These are phyloP conservation scores for Agarophyton chilense DNA, from an alignment of 23 red algal species.

Conservation along the genomic window DNA sequence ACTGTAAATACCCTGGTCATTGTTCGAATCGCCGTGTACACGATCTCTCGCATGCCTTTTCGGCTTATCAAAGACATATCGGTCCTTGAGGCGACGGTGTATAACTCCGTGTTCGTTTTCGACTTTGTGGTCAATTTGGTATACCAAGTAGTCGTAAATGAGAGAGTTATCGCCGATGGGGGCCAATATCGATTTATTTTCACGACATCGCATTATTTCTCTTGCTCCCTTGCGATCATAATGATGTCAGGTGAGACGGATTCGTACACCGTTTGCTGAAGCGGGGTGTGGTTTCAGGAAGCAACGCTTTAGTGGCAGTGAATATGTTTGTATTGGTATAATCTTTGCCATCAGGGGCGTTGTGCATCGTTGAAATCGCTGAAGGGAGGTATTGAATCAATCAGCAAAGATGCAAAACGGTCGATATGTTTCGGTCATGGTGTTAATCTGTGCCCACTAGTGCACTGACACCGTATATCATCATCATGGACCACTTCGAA, in stretches of 20 bases:
- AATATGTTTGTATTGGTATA: constrained; percentile 93
- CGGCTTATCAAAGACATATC: constrained; percentile 33
- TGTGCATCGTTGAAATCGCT: no score
- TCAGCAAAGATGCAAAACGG: no score
- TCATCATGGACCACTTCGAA: no score
- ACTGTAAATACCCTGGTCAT: constrained; percentile 9
- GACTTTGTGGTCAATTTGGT: constrained; percentile 55
- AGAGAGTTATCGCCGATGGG: constrained; percentile 36
- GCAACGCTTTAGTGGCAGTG: constrained; percentile 78
- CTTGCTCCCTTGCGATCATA: constrained; percentile 81
- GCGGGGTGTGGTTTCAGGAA: constrained; percentile 58
- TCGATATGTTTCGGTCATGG: no score
- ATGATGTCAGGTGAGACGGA: constrained; percentile 72
- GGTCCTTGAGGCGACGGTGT: constrained; percentile 45
- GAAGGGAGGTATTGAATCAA: no score
- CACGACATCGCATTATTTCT: constrained; percentile 50
- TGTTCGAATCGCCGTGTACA: constrained; percentile 52
- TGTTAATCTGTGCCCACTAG: no score
- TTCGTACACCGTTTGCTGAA: constrained; percentile 98
- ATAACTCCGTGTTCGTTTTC: constrained; percentile 35
- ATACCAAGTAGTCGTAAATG: constrained; percentile 51
- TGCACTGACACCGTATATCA: no score
- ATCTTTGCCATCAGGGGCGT: constrained; percentile 52
- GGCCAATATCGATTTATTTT: constrained; percentile 91
- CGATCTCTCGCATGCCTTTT: constrained; percentile 61